These are phyloP conservation scores for Teratosphaeria gauchensis DNA, from an alignment of 2,329 filamentous ascomycete genomes.

Conservation along the genomic window DNA sequence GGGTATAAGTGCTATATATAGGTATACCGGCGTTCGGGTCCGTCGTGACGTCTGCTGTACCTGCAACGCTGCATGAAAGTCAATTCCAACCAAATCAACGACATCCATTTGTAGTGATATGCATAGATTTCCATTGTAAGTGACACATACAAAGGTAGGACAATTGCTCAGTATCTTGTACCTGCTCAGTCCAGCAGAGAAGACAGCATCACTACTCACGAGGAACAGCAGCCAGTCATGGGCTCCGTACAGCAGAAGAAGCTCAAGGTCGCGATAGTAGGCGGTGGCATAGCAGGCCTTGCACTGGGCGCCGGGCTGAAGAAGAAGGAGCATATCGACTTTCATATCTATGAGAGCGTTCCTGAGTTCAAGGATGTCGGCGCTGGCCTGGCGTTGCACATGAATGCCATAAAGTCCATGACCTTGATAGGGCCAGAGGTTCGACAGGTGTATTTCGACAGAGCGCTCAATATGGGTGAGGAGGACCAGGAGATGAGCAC, in stretches of 20 bases:
- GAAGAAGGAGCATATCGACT: slow-evolving; percentile 32
- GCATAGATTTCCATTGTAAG: neutral
- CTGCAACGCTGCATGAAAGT: neutral
- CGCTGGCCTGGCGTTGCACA: slow-evolving; percentile 42
- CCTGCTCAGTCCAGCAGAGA: neutral
- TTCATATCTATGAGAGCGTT: slow-evolving; percentile 44
- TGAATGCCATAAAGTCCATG: slow-evolving; percentile 45
- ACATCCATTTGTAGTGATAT: neutral
- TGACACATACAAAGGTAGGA: neutral
- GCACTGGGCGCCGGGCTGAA: slow-evolving; percentile 39
- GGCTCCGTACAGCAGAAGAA: neutral
- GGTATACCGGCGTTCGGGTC: neutral
- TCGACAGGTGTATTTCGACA: slow-evolving; percentile 39
- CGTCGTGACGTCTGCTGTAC: neutral
- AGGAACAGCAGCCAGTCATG: neutral
- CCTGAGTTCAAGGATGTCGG: slow-evolving; percentile 39
- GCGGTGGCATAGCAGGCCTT: slow-evolving; percentile 44
- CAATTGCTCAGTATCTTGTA: neutral
- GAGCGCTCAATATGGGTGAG: slow-evolving; percentile 39
- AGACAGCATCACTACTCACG: neutral
- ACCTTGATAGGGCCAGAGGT: slow-evolving; percentile 25
- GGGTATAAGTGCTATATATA: neutral
- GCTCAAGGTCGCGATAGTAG: slow-evolving; percentile 38
- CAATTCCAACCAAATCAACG: neutral
- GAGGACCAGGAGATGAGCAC: slow-evolving; percentile 25